Conservation (phyloP, 1,139 yeast genomes). For the Debaryomyces psychrophilus region DNA sequence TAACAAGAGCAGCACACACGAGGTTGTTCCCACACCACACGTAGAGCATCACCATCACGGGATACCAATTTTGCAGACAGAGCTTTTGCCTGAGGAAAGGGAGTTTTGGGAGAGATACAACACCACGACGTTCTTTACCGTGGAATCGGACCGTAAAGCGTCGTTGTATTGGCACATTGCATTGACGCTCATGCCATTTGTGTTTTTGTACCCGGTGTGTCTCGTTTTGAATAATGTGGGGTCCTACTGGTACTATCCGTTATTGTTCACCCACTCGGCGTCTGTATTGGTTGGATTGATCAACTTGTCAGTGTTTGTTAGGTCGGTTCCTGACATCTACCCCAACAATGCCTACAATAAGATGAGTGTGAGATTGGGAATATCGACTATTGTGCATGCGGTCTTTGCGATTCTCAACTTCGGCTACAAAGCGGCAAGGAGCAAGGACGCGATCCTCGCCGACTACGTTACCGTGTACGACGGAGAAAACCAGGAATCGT, state of each 20-base stretch:
- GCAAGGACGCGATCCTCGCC: slow-evolving; percentile 11
- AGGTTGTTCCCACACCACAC: slow-evolving; percentile 49
- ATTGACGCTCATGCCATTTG: slow-evolving; percentile 48
- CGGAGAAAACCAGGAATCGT: slow-evolving; percentile 35
- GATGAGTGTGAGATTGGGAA: slow-evolving; percentile 63
- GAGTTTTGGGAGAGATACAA: slow-evolving; percentile 79
- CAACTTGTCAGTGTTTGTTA: slow-evolving; percentile 61
- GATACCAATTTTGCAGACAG: slow-evolving; percentile 69
- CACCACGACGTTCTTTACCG: slow-evolving; percentile 75
- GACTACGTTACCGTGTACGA: slow-evolving; percentile 25
- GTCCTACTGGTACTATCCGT: slow-evolving; percentile 60
- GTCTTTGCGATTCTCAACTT: slow-evolving; percentile 44
- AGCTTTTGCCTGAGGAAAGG: slow-evolving; percentile 71
- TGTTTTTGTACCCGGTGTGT: slow-evolving; percentile 69
- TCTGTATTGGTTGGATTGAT: slow-evolving; percentile 54
- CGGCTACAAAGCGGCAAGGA: slow-evolving; percentile 17
- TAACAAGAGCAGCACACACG: slow-evolving; percentile 5
- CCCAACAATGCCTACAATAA: slow-evolving; percentile 75
- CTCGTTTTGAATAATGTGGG: slow-evolving; percentile 65
- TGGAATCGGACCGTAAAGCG: slow-evolving; percentile 52
- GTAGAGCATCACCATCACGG: slow-evolving; percentile 66
- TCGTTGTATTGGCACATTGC: slow-evolving; percentile 61
- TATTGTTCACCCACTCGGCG: slow-evolving; percentile 54
- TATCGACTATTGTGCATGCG: slow-evolving; percentile 57
- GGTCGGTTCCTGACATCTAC: slow-evolving; percentile 65